Evolutionary conservation across 306 rosid genomes (phyloP).

Genomic region (Elaeagnus macrophylla): DNA sequence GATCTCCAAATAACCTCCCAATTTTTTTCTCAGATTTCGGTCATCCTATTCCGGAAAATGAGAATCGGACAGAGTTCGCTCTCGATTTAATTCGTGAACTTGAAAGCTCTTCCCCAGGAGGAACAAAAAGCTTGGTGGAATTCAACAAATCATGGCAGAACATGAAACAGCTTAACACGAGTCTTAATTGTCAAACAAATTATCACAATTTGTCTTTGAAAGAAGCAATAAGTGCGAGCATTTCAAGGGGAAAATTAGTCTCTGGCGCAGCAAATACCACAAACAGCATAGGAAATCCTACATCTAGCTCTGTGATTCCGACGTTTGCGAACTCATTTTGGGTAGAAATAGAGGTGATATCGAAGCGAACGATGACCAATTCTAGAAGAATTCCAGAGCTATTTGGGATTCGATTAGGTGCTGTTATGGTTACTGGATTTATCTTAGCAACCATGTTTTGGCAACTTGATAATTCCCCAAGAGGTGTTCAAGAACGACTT

Average conservation of each 20-base stretch:
- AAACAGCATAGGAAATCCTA: constrained; percentile 18
- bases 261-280: constrained; percentile 52
- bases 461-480: constrained; percentile 62
- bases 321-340: constrained; percentile 62
- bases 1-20: constrained; percentile 56
- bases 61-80: constrained; percentile 85
- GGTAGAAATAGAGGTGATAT: constrained; percentile 58
- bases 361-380: constrained; percentile 48
- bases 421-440: constrained; percentile 74
- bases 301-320: constrained; percentile 65
- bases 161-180: constrained; percentile 27
- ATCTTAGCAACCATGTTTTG: constrained; percentile 82
- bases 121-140: constrained; percentile 64
- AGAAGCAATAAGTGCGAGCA: constrained; percentile 85
- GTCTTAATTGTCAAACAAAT: not conserved
- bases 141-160: constrained; percentile 80
- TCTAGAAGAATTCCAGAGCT: constrained; percentile 61
- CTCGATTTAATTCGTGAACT: constrained; percentile 80
- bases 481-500: constrained; percentile 71
- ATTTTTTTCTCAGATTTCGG: constrained; percentile 69
- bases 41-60: constrained; percentile 73
- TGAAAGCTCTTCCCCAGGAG: constrained; percentile 73
- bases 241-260: constrained; percentile 71
- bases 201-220: constrained; percentile 38
- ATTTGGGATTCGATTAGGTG: constrained; percentile 61